phyloP scores from a whole-genome alignment of 306 rosid genomes.

The Casuarina glauca region DNA sequence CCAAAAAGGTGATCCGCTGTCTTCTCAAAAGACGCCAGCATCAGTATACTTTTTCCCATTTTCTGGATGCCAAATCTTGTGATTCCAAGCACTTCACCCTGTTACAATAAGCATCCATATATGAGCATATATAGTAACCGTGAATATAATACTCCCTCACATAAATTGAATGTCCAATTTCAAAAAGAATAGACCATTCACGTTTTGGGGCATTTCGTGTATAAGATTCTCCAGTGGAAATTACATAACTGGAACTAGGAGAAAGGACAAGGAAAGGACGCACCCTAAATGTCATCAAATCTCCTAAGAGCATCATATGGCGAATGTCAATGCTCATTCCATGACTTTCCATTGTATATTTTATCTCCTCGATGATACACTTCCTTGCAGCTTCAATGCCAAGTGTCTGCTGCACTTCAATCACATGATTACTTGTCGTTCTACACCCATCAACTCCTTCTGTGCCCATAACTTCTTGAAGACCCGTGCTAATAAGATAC shows the following conservation, averaged over 20 bases:
- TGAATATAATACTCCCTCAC: not conserved
- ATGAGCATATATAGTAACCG: constrained; percentile 15
- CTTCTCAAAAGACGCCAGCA: constrained; percentile 94
- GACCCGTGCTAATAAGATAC: constrained; percentile 59
- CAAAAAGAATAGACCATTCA: not conserved
- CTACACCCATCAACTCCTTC: constrained; percentile 78
- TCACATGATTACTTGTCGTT: constrained; percentile 73
- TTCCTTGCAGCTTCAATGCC: constrained; percentile 97
- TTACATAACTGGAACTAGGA: not conserved
- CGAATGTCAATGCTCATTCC: constrained; percentile 89
- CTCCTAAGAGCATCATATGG: constrained; percentile 95
- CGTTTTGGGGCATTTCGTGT: not conserved
- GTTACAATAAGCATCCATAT: constrained; percentile 22
- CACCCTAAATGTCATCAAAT: constrained; percentile 84
- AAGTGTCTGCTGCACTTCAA: constrained; percentile 65
- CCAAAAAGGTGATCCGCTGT: constrained; percentile 77
- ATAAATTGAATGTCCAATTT: not conserved
- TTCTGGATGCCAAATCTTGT: constrained; percentile 91
- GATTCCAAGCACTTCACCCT: constrained; percentile 92
- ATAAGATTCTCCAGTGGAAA: not conserved
- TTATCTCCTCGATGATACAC: constrained; percentile 76
- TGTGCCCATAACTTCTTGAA: constrained; percentile 70
- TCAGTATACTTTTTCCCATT: constrained; percentile 86
- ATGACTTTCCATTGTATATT: constrained; percentile 68
- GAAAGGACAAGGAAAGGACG: constrained; percentile 29